phyloP scores from a whole-genome alignment of 768 basidiomycete species.

The Tylopilus sp. region DNA sequence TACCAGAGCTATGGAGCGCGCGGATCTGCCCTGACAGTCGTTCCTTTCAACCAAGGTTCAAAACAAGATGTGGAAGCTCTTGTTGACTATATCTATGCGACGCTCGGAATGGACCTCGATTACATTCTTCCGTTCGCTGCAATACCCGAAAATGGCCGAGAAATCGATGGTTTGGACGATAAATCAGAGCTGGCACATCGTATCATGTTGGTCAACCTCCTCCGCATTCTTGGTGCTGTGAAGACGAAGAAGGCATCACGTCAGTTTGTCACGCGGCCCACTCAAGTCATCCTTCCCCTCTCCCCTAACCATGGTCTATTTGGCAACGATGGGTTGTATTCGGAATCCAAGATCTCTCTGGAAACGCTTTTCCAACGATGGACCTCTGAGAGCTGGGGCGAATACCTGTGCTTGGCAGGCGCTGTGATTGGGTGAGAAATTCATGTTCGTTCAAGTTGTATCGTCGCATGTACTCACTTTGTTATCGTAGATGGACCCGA shows the following conservation, averaged over 20 bases:
- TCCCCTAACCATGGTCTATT: constrained; percentile 98
- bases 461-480: constrained; percentile 7
- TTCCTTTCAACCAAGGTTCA: constrained; percentile 99
- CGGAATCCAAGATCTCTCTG: constrained; percentile 96
- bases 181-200: constrained; percentile 97
- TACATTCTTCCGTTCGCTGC: constrained; percentile 99
- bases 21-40: constrained; percentile 95
- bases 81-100: constrained; percentile 96
- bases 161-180: constrained; percentile 97
- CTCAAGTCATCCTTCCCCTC: constrained; percentile 95
- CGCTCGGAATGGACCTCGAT: constrained; percentile 93
- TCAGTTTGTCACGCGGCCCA: constrained; percentile 95
- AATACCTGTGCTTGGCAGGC: constrained; percentile 96
- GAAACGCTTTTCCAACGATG: constrained; percentile 99
- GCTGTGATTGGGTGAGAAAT: constrained; percentile 89
- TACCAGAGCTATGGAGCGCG: constrained; percentile 94
- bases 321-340: constrained; percentile 96
- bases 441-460: constrained; percentile 5
- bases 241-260: constrained; percentile 98
- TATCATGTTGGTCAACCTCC: constrained; percentile 96
- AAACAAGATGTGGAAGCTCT: constrained; percentile 98
- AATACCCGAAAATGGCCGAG: constrained; percentile 96
- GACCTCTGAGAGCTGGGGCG: constrained; percentile 98
- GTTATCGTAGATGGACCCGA: constrained; percentile 78
- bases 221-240: constrained; percentile 94